Percentiles rank a stretch among this genome's conserved stretches.
These are phyloP conservation scores for Tricholoma saponaceum DNA, from an alignment of 768 basidiomycete genomes.

Conservation along the genomic window DNA sequence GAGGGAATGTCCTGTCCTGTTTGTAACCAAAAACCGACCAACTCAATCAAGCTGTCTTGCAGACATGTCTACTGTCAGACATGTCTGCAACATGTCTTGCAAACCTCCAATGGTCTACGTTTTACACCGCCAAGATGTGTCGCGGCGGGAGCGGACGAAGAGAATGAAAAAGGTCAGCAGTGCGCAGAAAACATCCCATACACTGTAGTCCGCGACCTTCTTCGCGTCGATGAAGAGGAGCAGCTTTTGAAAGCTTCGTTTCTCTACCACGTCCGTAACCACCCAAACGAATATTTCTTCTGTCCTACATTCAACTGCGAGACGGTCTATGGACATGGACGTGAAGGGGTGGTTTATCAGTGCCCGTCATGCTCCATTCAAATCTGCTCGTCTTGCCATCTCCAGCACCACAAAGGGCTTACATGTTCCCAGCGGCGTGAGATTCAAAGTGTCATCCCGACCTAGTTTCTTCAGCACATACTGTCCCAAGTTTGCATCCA, in stretches of 20 bases:
- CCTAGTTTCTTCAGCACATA: not conserved
- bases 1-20: conserved; percentile 29
- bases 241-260: conserved; percentile 39
- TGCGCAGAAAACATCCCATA: conserved; percentile 32
- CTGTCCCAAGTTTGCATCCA: not conserved
- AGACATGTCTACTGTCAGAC: conserved; percentile 47
- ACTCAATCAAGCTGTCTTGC: conserved; percentile 38
- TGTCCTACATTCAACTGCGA: conserved; percentile 52
- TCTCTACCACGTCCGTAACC: conserved; percentile 35
- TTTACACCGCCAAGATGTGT: conserved; percentile 35
- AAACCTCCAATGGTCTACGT: conserved; percentile 23
- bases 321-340: conserved; percentile 35
- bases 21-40: conserved; percentile 31
- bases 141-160: conserved; percentile 15
- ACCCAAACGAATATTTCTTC: conserved; percentile 40
- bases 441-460: not conserved
- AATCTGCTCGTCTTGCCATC: conserved; percentile 36
- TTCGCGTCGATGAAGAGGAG: conserved; percentile 33
- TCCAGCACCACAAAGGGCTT: conserved; percentile 37
- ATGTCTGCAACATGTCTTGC: conserved; percentile 45
- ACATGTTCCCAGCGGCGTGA: conserved; percentile 23
- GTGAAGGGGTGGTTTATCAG: conserved; percentile 20
- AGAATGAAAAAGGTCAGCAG: not conserved
- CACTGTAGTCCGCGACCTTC: conserved; percentile 31
- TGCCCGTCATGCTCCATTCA: conserved; percentile 32